Conservation (phyloP, 1,284 basidiomycete species). For the Ceratobasidium sp. region DNA sequence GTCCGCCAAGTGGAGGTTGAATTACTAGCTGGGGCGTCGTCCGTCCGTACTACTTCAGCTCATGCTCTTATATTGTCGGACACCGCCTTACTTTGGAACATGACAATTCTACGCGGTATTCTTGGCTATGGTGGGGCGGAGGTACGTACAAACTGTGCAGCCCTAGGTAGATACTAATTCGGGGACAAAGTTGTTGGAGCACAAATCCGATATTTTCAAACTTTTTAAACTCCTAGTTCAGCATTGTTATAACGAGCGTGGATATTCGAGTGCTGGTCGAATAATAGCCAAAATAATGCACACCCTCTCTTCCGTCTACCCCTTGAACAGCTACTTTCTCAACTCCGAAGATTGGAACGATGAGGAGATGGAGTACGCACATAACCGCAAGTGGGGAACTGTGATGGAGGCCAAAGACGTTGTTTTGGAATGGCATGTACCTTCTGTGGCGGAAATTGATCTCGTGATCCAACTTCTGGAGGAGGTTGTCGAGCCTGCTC, state of each 20-base stretch:
- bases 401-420: constrained; percentile 79
- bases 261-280: constrained; percentile 83
- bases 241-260: constrained; percentile 87
- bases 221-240: constrained; percentile 76
- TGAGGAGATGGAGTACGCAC: constrained; percentile 73
- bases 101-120: constrained; percentile 79
- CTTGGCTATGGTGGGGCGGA: constrained; percentile 73
- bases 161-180: constrained; percentile 33
- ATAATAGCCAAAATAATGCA: constrained; percentile 81
- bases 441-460: constrained; percentile 75
- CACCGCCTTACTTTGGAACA: constrained; percentile 93
- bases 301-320: constrained; percentile 81
- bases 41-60: constrained; percentile 83
- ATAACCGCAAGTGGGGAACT: constrained; percentile 86
- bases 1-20: constrained; percentile 82
- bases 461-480: constrained; percentile 84
- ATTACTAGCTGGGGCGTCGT: constrained; percentile 91
- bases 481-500: constrained; percentile 67
- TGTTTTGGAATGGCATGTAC: constrained; percentile 89
- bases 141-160: constrained; percentile 53
- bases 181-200: constrained; percentile 65
- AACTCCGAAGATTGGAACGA: constrained; percentile 85
- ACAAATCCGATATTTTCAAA: constrained; percentile 72
- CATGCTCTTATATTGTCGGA: constrained; percentile 83
- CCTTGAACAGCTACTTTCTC: constrained; percentile 81